These are phyloP conservation scores for Afroboletus lepidellus DNA, from an alignment of 1,284 basidiomycete genomes.

Conservation along the genomic window DNA sequence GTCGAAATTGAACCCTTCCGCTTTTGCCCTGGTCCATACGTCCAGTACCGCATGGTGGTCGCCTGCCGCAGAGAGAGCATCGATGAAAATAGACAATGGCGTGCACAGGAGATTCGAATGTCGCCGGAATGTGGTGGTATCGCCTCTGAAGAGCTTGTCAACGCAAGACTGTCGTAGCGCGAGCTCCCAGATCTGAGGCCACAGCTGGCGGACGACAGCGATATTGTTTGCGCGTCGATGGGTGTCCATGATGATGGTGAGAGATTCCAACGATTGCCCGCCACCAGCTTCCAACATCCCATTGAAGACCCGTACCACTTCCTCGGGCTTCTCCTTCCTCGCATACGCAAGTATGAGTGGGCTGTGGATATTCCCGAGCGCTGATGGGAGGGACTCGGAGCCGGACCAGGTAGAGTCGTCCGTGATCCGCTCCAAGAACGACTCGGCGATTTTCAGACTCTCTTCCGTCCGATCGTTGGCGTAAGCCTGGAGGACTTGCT, in stretches of 20 bases:
- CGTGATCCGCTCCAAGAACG: slow-evolving; percentile 57
- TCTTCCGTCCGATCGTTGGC: slow-evolving; percentile 46
- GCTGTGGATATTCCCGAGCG: slow-evolving; percentile 56
- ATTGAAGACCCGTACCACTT: slow-evolving; percentile 59
- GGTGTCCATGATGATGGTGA: slow-evolving; percentile 72
- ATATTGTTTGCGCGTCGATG: slow-evolving; percentile 66
- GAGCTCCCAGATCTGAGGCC: slow-evolving; percentile 67
- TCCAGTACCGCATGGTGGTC: slow-evolving; percentile 61
- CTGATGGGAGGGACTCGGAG: slow-evolving; percentile 39
- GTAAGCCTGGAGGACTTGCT: slow-evolving; percentile 67
- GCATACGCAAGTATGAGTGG: slow-evolving; percentile 66
- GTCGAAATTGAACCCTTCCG: slow-evolving; percentile 81
- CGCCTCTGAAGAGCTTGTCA: slow-evolving; percentile 34
- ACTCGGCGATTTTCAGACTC: slow-evolving; percentile 56
- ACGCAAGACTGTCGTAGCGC: slow-evolving; percentile 43
- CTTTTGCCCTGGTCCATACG: slow-evolving; percentile 67
- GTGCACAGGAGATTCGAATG: slow-evolving; percentile 65
- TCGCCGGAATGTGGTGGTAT: slow-evolving; percentile 26
- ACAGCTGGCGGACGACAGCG: slow-evolving; percentile 59
- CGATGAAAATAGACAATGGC: slow-evolving; percentile 85
- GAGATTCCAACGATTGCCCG: slow-evolving; percentile 55
- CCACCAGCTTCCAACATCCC: slow-evolving; percentile 57
- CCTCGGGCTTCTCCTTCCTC: slow-evolving; percentile 45
- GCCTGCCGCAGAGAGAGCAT: slow-evolving; percentile 68
- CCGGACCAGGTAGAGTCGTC: slow-evolving; percentile 41